These are phyloP conservation scores for Fusarium duplospermum DNA, from an alignment of 2,329 filamentous ascomycete genomes.

Conservation along the genomic window DNA sequence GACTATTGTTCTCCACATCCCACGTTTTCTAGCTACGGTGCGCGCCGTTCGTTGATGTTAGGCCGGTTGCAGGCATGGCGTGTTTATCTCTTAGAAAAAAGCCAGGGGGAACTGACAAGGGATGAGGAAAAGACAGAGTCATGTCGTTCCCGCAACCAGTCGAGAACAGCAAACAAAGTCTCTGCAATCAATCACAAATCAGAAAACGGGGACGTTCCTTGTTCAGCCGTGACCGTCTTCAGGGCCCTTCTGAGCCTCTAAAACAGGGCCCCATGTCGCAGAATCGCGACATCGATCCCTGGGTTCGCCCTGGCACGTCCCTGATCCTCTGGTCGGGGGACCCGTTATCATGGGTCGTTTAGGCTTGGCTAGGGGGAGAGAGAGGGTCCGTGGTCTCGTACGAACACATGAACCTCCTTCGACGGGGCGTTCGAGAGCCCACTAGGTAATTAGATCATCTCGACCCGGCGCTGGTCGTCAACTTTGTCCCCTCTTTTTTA, in stretches of 20 bases:
- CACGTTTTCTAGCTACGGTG: constrained; percentile 26
- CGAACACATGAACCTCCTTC: constrained; percentile 22
- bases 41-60: constrained; percentile 16
- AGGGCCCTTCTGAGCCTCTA: not conserved
- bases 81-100: constrained; percentile 14
- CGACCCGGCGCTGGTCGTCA: constrained; percentile 18
- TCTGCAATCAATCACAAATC: not conserved
- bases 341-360: constrained; percentile 30
- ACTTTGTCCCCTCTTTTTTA: constrained; percentile 36
- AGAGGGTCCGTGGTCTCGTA: constrained; percentile 21
- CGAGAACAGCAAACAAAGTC: not conserved
- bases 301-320: constrained; percentile 19
- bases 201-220: constrained; percentile 6
- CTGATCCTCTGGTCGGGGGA: constrained; percentile 19
- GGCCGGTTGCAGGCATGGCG: constrained; percentile 21
- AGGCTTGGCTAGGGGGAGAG: constrained; percentile 28
- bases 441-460: constrained; percentile 36
- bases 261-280: constrained; percentile 16
- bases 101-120: not conserved
- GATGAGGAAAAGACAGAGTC: not conserved
- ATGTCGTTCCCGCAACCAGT: constrained; percentile 12
- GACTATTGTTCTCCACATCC: constrained; percentile 27
- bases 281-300: constrained; percentile 13
- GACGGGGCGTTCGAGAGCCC: constrained; percentile 28
- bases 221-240: constrained; percentile 10